Evolutionary conservation across 1,139 yeast genomes (phyloP).

Genomic region (Hansenula lynferdii): DNA sequence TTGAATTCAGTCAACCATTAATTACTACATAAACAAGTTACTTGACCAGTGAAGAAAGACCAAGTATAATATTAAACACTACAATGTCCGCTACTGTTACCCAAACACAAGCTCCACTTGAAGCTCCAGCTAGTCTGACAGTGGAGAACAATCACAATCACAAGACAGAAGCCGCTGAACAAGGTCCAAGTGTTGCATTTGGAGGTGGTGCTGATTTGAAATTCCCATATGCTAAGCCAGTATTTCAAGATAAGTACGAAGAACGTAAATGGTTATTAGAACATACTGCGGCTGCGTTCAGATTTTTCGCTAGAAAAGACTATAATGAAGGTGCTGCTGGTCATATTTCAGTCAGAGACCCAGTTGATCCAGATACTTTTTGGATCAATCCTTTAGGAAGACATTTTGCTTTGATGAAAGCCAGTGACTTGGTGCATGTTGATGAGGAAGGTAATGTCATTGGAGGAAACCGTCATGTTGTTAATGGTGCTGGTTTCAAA

Average conservation of each 20-base stretch:
- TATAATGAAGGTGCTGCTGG: constrained; percentile 80
- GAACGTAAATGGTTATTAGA: constrained; percentile 61
- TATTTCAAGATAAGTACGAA: constrained; percentile 42
- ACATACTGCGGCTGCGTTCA: constrained; percentile 81
- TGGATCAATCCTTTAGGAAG: constrained; percentile 79
- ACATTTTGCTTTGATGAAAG: constrained; percentile 66
- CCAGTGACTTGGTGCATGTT: constrained; percentile 71
- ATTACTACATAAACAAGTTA: too few relatives aligned
- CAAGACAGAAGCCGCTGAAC: not conserved
- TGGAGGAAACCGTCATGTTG: constrained; percentile 62
- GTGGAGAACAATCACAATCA: constrained; percentile 1
- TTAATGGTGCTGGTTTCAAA: constrained; percentile 78
- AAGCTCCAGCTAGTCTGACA: constrained; percentile 8
- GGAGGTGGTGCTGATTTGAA: constrained; percentile 11
- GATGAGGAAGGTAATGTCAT: constrained; percentile 67
- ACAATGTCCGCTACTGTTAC: constrained; percentile 6
- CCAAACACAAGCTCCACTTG: constrained; percentile 2
- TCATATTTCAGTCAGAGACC: constrained; percentile 76
- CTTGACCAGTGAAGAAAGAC: too few relatives aligned
- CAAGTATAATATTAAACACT: not conserved
- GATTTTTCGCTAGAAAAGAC: constrained; percentile 71
- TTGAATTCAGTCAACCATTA: too few relatives aligned
- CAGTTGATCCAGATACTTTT: constrained; percentile 63
- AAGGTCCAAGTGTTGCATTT: constrained; percentile 17
- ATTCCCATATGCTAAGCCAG: constrained; percentile 39